Evolutionary conservation across 2,329 filamentous ascomycete genomes (phyloP).

Genomic region (Calonectria pteridis): DNA sequence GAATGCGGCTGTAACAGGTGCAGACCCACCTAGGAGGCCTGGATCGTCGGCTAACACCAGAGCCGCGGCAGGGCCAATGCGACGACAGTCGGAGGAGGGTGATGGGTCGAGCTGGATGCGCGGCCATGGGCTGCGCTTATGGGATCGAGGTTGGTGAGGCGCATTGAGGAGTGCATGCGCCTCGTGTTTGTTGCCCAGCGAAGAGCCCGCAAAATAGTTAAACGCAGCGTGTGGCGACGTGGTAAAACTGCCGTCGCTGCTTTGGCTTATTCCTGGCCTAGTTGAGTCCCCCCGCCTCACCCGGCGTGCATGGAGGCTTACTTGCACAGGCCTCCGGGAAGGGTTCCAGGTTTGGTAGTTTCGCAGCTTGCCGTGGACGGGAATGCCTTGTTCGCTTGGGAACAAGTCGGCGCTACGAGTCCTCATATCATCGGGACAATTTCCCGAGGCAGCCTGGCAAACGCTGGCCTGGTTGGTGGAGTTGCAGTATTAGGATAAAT

Average conservation of each 20-base stretch:
- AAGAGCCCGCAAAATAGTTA: too few relatives aligned
- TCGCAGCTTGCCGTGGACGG: background rate
- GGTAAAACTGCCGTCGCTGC: background rate
- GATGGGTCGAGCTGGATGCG: conserved; percentile 4
- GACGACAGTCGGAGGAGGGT: conserved; percentile 32
- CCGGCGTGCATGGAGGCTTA: conserved; percentile 1
- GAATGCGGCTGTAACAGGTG: conserved; percentile 40
- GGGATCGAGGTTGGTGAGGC: background rate
- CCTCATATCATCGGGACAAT: conserved; percentile 1
- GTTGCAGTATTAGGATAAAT: conserved; percentile 4
- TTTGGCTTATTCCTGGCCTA: conserved; percentile 7
- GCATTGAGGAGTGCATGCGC: background rate
- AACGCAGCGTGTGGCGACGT: background rate
- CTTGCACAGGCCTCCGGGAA: conserved; percentile 7
- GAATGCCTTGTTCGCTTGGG: background rate
- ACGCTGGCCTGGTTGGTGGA: background rate
- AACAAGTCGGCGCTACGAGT: background rate
- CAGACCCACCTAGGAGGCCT: conserved; percentile 29
- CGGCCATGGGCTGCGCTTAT: background rate
- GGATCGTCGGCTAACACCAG: conserved; percentile 33
- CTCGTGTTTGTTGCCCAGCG: too few relatives aligned
- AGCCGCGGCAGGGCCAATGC: conserved; percentile 35
- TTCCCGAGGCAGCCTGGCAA: conserved; percentile 1
- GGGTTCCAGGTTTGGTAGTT: conserved; percentile 4
- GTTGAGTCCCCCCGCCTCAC: background rate